Evolutionary conservation across 2,329 filamentous ascomycete genomes (phyloP).

Genomic region (Nemania sp.): DNA sequence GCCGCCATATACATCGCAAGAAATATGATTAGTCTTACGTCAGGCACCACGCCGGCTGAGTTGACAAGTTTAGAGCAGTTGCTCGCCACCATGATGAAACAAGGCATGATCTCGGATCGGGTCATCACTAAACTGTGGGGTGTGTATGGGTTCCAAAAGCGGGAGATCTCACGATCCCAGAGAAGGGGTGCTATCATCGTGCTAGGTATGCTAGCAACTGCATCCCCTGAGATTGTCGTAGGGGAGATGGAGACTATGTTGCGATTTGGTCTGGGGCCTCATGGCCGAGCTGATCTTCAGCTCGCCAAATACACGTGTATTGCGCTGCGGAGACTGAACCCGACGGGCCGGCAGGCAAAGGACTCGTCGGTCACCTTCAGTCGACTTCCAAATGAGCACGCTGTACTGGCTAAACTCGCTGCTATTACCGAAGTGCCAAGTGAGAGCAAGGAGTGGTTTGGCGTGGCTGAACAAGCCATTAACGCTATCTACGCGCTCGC

Average conservation of each 20-base stretch:
- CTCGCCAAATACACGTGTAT: conserved; percentile 96
- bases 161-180: conserved; percentile 92
- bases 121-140: conserved; percentile 97
- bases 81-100: conserved; percentile 97
- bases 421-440: conserved; percentile 87
- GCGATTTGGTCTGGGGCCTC: conserved; percentile 83
- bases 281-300: conserved; percentile 85
- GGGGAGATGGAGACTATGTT: conserved; percentile 96
- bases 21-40: conserved; percentile 99
- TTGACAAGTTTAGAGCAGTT: conserved; percentile 95
- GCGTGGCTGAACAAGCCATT: conserved; percentile 95
- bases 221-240: conserved; percentile 91
- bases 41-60: conserved; percentile 93
- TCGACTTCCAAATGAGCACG: conserved; percentile 91
- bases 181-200: conserved; percentile 95
- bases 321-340: conserved; percentile 90
- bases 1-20: conserved; percentile 94
- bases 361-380: conserved; percentile 76
- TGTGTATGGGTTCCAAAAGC: conserved; percentile 93
- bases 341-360: conserved; percentile 82
- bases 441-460: conserved; percentile 95
- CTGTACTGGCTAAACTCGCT: conserved; percentile 82
- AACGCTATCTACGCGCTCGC: conserved; percentile 94
- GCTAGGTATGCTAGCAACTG: conserved; percentile 93
- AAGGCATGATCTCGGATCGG: conserved; percentile 83